Percentiles rank a stretch among this genome's conserved stretches.
Evolutionary conservation across 371 early-diverging fungal species (phyloP).

Genomic region (Mucor racemosus): DNA sequence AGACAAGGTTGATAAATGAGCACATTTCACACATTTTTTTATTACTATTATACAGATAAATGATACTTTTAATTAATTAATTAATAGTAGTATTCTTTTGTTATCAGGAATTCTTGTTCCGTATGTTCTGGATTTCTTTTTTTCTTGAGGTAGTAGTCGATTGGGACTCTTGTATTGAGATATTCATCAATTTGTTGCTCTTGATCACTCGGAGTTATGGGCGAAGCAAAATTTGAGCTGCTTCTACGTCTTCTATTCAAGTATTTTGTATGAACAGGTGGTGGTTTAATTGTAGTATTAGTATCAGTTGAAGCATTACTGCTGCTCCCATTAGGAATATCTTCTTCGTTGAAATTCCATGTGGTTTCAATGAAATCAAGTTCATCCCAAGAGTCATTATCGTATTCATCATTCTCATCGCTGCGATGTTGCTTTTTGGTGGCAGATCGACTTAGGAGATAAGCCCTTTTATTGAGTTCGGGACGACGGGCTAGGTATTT

Average conservation of each 20-base stretch:
- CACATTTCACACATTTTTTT: background rate
- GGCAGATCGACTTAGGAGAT: slow-evolving; percentile 9
- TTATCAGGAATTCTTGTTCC: slow-evolving; percentile 4
- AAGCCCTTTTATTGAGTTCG: slow-evolving; percentile 20
- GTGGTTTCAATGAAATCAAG: slow-evolving; percentile 21
- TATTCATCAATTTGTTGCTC: slow-evolving; percentile 6
- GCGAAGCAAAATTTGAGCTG: slow-evolving; percentile 10
- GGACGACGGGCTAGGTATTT: slow-evolving; percentile 26
- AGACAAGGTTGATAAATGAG: background rate
- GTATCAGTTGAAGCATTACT: background rate
- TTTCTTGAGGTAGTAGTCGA: background rate
- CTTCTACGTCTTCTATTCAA: slow-evolving; percentile 1
- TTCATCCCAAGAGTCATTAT: slow-evolving; percentile 20
- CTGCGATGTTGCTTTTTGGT: background rate
- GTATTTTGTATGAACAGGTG: slow-evolving; percentile 15
- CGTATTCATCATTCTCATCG: slow-evolving; percentile 7
- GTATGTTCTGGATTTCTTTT: background rate
- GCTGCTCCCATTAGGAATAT: background rate
- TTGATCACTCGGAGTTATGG: slow-evolving; percentile 28
- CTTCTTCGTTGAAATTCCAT: slow-evolving; percentile 25
- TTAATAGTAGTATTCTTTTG: slow-evolving; percentile 17
- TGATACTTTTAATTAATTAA: background rate
- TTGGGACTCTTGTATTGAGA: background rate
- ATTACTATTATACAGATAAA: background rate
- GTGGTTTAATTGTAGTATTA: slow-evolving; percentile 2